Evolutionary conservation across 2,329 filamentous ascomycete species (phyloP), one percentile per base, ranked within the genome.

Genomic region (Fusarium subglutinans): DNA sequence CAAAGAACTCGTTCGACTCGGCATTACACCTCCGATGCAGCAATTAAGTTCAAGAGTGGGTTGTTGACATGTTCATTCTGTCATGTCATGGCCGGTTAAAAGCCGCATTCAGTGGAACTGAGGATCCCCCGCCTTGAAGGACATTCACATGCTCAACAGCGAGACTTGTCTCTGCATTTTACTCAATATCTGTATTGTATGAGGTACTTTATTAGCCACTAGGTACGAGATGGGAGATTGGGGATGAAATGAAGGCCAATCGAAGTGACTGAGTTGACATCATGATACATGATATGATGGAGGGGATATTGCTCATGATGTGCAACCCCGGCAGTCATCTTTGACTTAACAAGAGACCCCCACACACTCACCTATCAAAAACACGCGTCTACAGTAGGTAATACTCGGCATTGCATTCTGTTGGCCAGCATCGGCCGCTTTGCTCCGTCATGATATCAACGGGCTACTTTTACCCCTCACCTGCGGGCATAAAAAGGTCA

Each of bases 401-500:
- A 69, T 47, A 57, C 55, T 70, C 72, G 72, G 72, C 41, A 63
- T 43, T 74, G 17, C 44, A 66, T 69, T 72, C 51, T 63, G 72
- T 74, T 75, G 72, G 72, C 55, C 47, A 58, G 62, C 50, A 71
- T 56, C 54, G 56, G 28, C 43, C 64, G 53, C 43, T 50, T 66
- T 63, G 48, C 64, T 75, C 72, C 58, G 66, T 74, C 47, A 75
- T 74, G 72, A 74, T 69, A 74, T 73, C 72, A 72, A 72, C 28
- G 43, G 35, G 47, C 22, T 44, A 20, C 30, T 45, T 35, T 69
- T 78, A 77, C 76, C 76, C 76, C 76, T 77, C 76, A 73, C 58
- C 74, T 77, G 76, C 76, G 74, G n/a, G 64, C 50, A 77, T 78
- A 78, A 74, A 69, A 75, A 66, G 68, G 41, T 35, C 43, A 30